Evolutionary conservation across 148 eudicot species (phyloP).

Genomic region (Fallopia convolvulus): DNA sequence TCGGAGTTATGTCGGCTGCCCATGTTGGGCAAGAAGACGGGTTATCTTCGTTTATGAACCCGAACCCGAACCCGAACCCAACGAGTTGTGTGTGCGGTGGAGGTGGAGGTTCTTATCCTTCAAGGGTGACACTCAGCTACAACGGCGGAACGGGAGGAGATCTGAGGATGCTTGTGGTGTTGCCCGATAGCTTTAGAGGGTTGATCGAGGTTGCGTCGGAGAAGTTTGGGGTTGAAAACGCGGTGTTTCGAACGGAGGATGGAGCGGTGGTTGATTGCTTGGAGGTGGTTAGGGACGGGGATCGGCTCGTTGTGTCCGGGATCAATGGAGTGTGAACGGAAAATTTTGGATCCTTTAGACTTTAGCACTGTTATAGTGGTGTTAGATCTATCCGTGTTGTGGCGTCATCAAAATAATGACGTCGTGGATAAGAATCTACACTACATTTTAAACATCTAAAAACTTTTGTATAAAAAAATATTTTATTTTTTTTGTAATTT

Average conservation of each 20-base stretch:
- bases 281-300: slow-evolving; percentile 73
- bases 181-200: slow-evolving; percentile 53
- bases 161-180: slow-evolving; percentile 38
- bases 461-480: too few relatives aligned
- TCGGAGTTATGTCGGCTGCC: slow-evolving; percentile 70
- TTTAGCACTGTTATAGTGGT: background rate
- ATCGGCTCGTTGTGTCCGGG: slow-evolving; percentile 34
- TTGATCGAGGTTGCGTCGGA: slow-evolving; percentile 33
- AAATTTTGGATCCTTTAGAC: background rate
- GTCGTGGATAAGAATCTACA: too few relatives aligned
- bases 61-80: slow-evolving; percentile 8
- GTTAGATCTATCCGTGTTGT: background rate
- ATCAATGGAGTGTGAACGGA: background rate
- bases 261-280: slow-evolving; percentile 62
- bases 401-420: too few relatives aligned
- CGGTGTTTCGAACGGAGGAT: slow-evolving; percentile 38
- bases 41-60: slow-evolving; percentile 19
- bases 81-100: background rate
- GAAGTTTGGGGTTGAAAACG: slow-evolving; percentile 42
- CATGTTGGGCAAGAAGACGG: slow-evolving; percentile 23
- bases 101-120: background rate
- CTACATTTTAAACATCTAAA: too few relatives aligned
- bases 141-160: slow-evolving; percentile 27
- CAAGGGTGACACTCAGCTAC: slow-evolving; percentile 50
- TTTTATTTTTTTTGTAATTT: too few relatives aligned